Evolutionary conservation across 129 eudicot genomes (phyloP), one percentile per base, ranked within the genome.

Genomic region (Daucus carota): DNA sequence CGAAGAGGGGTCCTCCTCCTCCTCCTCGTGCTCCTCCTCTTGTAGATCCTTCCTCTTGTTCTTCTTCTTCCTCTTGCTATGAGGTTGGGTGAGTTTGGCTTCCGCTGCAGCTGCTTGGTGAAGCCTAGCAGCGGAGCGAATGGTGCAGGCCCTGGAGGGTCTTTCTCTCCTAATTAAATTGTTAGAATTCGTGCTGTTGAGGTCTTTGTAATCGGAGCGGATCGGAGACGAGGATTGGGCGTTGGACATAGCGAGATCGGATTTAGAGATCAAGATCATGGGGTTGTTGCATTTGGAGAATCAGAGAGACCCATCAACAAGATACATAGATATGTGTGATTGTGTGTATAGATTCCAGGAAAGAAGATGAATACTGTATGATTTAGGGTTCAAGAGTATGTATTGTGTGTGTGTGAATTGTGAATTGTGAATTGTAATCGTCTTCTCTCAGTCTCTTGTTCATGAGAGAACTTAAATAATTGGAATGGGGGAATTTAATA

Each of bases 71-170:
- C 85, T 80, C 62, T 54, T 54, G 13, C 62, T n/a, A 54, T 54
- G 13, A 62, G 28, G 84, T 12, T 81, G 86, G 42, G 84, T 80
- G 13, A 54, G 12, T 54, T 54, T 54, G 20, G 97, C 97, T 81
- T 89, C 95, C 9, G 92, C 92, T 47, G 84, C 86, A 0, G 99
- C 97, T 40, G 92, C 97, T 4, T 84, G 92, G 70, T 91, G 83
- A 57, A 91, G 78, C 62, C 92, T 77, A n/a, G 89, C 93, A 2
- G 92, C 95, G 0, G 97, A 90, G 60, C 97, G 84, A 31, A 80
- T 88, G 8, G 97, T 94, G 76, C 98, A 94, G n/a, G 98, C 98
- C 86, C 99, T 85, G 2, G 99, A 86, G 26, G 99, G 99, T 77
- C 99, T 74, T 76, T 91, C 88, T 82, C 96, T 80, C 81, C 83